These are phyloP conservation scores for Setomelanomma holmii DNA, from an alignment of 2,329 filamentous ascomycete genomes.

Conservation along the genomic window DNA sequence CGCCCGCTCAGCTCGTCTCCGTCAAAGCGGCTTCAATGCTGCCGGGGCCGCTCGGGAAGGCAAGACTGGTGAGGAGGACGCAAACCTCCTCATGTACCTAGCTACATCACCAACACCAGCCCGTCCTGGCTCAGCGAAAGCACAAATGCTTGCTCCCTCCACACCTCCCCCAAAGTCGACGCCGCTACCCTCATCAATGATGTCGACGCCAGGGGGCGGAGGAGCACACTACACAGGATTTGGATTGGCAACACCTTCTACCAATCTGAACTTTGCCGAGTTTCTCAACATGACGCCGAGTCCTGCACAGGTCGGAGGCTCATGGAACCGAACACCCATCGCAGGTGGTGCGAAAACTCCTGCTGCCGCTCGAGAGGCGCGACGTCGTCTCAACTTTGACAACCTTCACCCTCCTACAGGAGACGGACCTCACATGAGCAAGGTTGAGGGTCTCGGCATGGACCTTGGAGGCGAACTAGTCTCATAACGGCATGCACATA, in stretches of 20 bases:
- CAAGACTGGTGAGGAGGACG: conserved; percentile 78
- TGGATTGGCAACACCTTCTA: conserved; percentile 77
- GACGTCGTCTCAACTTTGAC: conserved; percentile 83
- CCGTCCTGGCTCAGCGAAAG: conserved; percentile 56
- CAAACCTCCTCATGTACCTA: conserved; percentile 85
- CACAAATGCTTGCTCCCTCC: conserved; percentile 59
- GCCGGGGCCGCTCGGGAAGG: conserved; percentile 52
- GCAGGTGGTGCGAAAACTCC: conserved; percentile 69
- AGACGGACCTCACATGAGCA: conserved; percentile 52
- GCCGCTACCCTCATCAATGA: conserved; percentile 81
- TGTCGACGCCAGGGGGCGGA: conserved; percentile 81
- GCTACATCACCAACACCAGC: conserved; percentile 91
- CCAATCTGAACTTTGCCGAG: conserved; percentile 91
- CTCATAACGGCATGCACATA: conserved; percentile 44
- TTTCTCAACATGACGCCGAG: conserved; percentile 98
- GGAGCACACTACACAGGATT: conserved; percentile 62
- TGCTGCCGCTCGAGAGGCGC: conserved; percentile 69
- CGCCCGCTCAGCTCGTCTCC: conserved; percentile 50
- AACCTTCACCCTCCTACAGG: conserved; percentile 66
- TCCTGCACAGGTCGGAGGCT: conserved; percentile 75
- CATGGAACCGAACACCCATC: conserved; percentile 71
- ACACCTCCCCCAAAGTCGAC: conserved; percentile 62
- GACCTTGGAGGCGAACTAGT: conserved; percentile 71
- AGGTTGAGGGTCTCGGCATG: conserved; percentile 66
- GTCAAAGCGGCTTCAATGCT: conserved; percentile 48